Evolutionary conservation across 345 rosid species (phyloP).

Genomic region (Salix koriyanagi): DNA sequence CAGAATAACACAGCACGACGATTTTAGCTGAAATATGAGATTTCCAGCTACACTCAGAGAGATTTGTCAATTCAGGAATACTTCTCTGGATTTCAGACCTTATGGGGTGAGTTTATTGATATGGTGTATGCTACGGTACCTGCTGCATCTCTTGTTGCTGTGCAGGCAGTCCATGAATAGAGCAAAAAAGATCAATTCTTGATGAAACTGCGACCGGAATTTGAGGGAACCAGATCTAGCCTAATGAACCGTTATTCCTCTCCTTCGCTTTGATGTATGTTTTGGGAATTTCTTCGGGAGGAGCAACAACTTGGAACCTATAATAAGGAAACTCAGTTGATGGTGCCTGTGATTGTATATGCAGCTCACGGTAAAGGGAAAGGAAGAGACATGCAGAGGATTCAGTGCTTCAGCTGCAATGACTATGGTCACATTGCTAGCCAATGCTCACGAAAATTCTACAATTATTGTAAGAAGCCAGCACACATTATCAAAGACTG

Average conservation of each 20-base stretch:
- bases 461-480: too few relatives aligned
- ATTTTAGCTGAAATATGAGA: slow-evolving; percentile 10
- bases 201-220: slow-evolving; percentile 7
- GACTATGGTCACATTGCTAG: too few relatives aligned
- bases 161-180: neutral
- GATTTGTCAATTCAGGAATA: neutral
- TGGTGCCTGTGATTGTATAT: neutral
- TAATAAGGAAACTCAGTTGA: too few relatives aligned
- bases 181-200: slow-evolving; percentile 15
- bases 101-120: neutral
- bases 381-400: too few relatives aligned
- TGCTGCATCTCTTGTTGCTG: neutral
- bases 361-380: neutral
- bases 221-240: neutral
- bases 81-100: slow-evolving; percentile 2
- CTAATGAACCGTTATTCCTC: neutral
- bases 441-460: too few relatives aligned
- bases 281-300: neutral
- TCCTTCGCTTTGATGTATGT: neutral
- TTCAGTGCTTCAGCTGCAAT: too few relatives aligned
- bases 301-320: neutral
- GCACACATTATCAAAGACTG: too few relatives aligned
- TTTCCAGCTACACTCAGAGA: neutral
- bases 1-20: neutral
- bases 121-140: neutral